Conservation (phyloP, 2,329 filamentous ascomycete genomes). For the Curvularia sp. region DNA sequence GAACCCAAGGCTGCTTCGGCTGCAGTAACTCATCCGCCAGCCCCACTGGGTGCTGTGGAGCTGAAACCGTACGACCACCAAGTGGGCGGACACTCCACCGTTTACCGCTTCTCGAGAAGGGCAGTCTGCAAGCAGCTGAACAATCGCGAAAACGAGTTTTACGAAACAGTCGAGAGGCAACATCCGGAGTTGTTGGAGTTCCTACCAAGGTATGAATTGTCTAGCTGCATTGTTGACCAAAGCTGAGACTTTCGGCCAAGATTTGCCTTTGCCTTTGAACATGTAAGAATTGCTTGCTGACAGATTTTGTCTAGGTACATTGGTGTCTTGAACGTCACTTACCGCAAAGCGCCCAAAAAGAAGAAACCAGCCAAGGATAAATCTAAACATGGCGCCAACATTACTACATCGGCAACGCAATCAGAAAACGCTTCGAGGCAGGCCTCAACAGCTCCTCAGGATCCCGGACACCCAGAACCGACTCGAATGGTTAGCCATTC, state of each 20-base stretch:
- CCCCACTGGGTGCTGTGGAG: slow-evolving; percentile 87
- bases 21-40: slow-evolving; percentile 50
- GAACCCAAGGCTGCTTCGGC: slow-evolving; percentile 40
- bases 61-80: slow-evolving; percentile 97
- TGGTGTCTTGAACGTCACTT: slow-evolving; percentile 94
- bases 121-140: slow-evolving; percentile 98
- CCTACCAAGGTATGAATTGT: slow-evolving; percentile 69
- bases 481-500: slow-evolving; percentile 73
- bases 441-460: slow-evolving; percentile 19
- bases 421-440: slow-evolving; percentile 27
- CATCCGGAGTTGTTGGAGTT: slow-evolving; percentile 91
- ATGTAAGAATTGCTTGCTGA: slow-evolving; percentile 38
- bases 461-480: slow-evolving; percentile 28
- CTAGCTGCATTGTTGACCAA: slow-evolving; percentile 33
- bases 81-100: slow-evolving; percentile 93
- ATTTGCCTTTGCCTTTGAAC: slow-evolving; percentile 13
- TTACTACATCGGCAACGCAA: slow-evolving; percentile 24
- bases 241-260: slow-evolving; percentile 53
- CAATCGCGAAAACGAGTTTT: slow-evolving; percentile 98
- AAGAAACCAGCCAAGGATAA: slow-evolving; percentile 53
- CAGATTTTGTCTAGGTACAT: slow-evolving; percentile 73
- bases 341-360: slow-evolving; percentile 79
- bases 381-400: slow-evolving; percentile 29
- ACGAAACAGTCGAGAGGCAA: slow-evolving; percentile 90
- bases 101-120: slow-evolving; percentile 93